These are phyloP conservation scores for Arthrobotrys sphaeroides DNA, from an alignment of 2,329 filamentous ascomycete species.

Conservation along the genomic window DNA sequence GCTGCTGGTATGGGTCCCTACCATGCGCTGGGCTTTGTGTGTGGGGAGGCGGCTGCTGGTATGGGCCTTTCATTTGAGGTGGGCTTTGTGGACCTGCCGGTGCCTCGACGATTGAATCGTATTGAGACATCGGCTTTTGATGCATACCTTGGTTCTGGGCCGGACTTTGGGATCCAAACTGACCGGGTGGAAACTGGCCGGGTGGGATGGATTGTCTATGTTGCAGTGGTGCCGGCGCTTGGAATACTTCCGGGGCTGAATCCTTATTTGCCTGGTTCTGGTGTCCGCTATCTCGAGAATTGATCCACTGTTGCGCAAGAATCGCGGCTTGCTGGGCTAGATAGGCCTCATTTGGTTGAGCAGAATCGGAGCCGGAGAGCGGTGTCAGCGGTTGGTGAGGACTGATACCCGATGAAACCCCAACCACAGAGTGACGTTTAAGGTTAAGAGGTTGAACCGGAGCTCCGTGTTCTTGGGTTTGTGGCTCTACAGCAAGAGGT, in stretches of 20 bases:
- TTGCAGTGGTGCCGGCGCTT: neutral
- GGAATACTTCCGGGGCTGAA: neutral
- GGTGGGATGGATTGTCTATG: constrained; percentile 33
- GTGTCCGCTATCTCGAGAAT: constrained; percentile 1
- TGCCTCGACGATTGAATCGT: neutral
- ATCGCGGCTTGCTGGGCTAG: constrained; percentile 49
- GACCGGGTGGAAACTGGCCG: constrained; percentile 16
- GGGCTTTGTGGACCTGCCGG: constrained; percentile 1
- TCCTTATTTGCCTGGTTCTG: neutral
- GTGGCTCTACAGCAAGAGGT: constrained; percentile 3
- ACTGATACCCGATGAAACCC: neutral
- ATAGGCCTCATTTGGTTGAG: constrained; percentile 23
- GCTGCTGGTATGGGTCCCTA: constrained; percentile 8
- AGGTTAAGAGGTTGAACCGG: constrained; percentile 43
- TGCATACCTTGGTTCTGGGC: constrained; percentile 19
- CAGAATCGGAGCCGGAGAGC: constrained; percentile 7
- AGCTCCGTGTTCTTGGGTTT: neutral
- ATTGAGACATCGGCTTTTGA: constrained; percentile 18
- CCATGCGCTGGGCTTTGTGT: neutral
- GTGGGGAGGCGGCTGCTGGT: constrained; percentile 16
- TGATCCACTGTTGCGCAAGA: constrained; percentile 42
- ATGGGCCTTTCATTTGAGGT: neutral
- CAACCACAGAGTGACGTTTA: constrained; percentile 28
- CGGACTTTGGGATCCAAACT: constrained; percentile 15
- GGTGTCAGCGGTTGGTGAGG: neutral